Evolutionary conservation across 371 early-diverging fungal species (phyloP).

Genomic region (Mortierella sp.): DNA sequence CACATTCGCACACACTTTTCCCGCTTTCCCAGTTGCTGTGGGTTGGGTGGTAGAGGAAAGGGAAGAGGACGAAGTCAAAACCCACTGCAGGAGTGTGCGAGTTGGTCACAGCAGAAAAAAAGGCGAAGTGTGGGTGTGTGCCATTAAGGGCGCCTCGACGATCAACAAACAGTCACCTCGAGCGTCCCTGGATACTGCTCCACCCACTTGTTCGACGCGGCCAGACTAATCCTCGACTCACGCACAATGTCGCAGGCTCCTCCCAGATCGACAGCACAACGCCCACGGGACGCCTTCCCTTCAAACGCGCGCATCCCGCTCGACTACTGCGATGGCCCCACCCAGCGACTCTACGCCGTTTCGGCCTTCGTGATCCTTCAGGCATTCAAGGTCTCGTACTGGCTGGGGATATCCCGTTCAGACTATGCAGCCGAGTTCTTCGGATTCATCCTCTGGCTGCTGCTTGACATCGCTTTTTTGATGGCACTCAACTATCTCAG

Average conservation of each 20-base stretch:
- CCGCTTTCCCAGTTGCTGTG: no score
- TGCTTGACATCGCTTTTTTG: constrained; percentile 36
- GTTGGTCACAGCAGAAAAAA: no score
- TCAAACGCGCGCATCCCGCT: constrained; percentile 45
- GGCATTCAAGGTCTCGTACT: constrained; percentile 41
- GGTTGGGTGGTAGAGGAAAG: no score
- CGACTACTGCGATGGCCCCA: constrained; percentile 50
- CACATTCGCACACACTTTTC: no score
- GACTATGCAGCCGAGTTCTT: constrained; percentile 52
- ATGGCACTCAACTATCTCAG: constrained; percentile 39
- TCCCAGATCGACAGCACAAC: constrained; percentile 30
- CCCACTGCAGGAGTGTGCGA: no score
- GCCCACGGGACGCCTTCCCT: constrained; percentile 32
- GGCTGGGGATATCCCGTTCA: constrained; percentile 30
- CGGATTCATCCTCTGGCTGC: constrained; percentile 46
- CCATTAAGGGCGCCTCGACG: no score
- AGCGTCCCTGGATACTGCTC: no score
- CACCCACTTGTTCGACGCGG: no score
- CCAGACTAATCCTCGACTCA: no score
- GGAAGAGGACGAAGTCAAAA: no score
- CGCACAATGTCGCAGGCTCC: constrained; percentile 15
- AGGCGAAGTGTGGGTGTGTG: no score
- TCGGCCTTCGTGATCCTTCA: constrained; percentile 40
- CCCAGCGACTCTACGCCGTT: constrained; percentile 43
- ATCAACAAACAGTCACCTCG: no score